Percentiles rank a stretch among this genome's conserved stretches.
Conservation (phyloP, 73 alveolate species). For the Blepharisma japonicum region DNA sequence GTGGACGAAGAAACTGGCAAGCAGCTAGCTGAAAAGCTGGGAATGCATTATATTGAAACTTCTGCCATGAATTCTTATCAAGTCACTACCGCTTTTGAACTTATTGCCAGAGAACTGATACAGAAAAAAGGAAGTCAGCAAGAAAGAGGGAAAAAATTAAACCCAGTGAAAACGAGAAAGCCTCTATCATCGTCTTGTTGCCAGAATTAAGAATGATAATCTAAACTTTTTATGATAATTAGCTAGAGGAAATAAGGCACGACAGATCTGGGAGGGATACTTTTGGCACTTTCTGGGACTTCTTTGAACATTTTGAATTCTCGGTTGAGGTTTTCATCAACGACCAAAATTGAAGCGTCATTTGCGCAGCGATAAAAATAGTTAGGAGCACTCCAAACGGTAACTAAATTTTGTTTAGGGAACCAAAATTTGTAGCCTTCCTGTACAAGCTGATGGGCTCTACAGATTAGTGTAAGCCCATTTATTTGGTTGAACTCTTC, state of each 20-base stretch:
- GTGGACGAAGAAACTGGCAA: slow-evolving; percentile 67
- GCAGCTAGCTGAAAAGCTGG: slow-evolving; percentile 69
- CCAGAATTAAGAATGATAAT: no score
- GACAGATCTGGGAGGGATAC: slow-evolving; percentile 53
- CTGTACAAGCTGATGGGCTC: slow-evolving; percentile 85
- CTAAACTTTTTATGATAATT: no score
- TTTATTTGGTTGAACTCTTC: slow-evolving; percentile 77
- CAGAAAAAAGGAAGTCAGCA: not conserved
- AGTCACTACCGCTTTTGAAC: slow-evolving; percentile 67
- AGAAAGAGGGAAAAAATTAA: not conserved
- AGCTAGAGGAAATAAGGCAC: slow-evolving; percentile 59
- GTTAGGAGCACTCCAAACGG: slow-evolving; percentile 97
- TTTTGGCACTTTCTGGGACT: slow-evolving; percentile 61
- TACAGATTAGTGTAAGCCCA: slow-evolving; percentile 69
- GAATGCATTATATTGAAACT: slow-evolving; percentile 79
- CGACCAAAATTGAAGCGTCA: slow-evolving; percentile 90
- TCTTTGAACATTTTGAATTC: slow-evolving; percentile 81
- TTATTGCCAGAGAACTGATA: slow-evolving; percentile 51
- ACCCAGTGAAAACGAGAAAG: no score
- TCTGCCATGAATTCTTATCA: slow-evolving; percentile 76
- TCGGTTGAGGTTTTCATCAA: slow-evolving; percentile 81
- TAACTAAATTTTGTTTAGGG: slow-evolving; percentile 70
- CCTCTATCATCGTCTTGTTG: no score
- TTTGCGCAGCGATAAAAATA: slow-evolving; percentile 89
- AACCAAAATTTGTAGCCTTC: slow-evolving; percentile 90